Evolutionary conservation across 202 grass and related monocot species (phyloP).

Genomic region (Carex arenaria): DNA sequence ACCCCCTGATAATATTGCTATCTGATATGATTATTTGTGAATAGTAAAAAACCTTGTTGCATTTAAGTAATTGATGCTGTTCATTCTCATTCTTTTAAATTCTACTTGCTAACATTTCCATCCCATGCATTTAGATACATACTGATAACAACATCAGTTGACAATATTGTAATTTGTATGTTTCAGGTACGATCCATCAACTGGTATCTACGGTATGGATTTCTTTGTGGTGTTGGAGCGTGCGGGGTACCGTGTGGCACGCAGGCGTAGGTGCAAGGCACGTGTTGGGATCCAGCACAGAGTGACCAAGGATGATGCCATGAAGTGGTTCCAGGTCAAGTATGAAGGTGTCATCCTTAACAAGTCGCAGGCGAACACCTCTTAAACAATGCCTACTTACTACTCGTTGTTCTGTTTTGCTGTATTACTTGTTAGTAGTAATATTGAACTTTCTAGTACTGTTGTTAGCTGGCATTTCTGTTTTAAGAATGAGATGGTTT

Average conservation of each 20-base stretch:
- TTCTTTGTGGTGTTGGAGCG: constrained; percentile 73
- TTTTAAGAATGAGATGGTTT: constrained; percentile 16
- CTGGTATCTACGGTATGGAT: constrained; percentile 84
- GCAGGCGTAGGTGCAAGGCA: constrained; percentile 69
- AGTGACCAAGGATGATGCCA: constrained; percentile 82
- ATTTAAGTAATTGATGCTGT: background rate
- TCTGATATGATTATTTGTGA: background rate
- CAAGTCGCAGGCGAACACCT: constrained; percentile 58
- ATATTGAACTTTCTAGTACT: constrained; percentile 19
- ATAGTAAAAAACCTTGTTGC: background rate
- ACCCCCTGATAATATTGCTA: background rate
- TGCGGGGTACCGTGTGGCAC: constrained; percentile 69
- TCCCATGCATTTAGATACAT: background rate
- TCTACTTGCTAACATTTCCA: background rate
- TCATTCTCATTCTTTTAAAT: background rate
- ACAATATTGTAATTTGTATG: background rate
- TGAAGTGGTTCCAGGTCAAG: constrained; percentile 95
- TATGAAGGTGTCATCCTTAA: constrained; percentile 87
- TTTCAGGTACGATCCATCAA: constrained; percentile 65
- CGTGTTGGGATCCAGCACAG: constrained; percentile 75
- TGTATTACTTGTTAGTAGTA: background rate
- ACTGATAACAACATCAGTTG: background rate
- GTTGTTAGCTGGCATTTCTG: constrained; percentile 1
- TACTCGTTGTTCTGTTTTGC: background rate
- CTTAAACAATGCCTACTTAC: constrained; percentile 3